A percentile compares a stretch with the other conserved stretches of the same genome.
These are phyloP conservation scores for Linum trigynum DNA, from an alignment of 345 rosid species.

Conservation along the genomic window DNA sequence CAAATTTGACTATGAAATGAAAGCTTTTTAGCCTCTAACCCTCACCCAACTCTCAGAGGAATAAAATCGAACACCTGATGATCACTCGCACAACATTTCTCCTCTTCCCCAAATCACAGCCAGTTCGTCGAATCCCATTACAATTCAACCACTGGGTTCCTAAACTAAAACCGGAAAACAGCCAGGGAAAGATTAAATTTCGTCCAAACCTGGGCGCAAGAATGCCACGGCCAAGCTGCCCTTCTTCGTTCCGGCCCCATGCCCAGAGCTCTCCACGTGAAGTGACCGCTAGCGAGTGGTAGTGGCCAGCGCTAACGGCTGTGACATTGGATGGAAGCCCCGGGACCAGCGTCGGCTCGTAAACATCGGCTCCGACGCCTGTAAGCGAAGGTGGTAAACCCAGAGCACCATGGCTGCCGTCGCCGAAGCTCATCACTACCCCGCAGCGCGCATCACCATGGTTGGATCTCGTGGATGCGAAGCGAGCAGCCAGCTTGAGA, in stretches of 20 bases:
- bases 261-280: conserved; percentile 66
- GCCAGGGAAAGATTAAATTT: not conserved
- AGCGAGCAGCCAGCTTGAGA: not conserved
- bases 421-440: conserved; percentile 80
- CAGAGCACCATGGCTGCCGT: conserved; percentile 70
- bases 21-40: not conserved
- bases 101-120: not conserved
- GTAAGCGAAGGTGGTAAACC: conserved; percentile 44
- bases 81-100: not conserved
- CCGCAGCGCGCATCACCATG: conserved; percentile 3
- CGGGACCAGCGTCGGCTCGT: conserved; percentile 50
- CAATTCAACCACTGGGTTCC: not conserved
- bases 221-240: conserved; percentile 60
- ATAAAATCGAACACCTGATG: conserved; percentile 12
- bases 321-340: conserved; percentile 51
- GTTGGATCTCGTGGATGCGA: not conserved
- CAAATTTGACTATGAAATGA: not conserved
- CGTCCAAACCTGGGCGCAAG: conserved; percentile 29
- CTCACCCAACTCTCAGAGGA: not conserved
- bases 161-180: not conserved
- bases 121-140: not conserved
- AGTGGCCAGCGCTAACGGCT: conserved; percentile 58
- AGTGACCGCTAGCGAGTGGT: conserved; percentile 87
- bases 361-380: conserved; percentile 55
- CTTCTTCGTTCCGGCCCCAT: conserved; percentile 87